Base-by-base conservation (phyloP, 352 stramenopile genomes). In the Pythium apleroticum region DNA sequence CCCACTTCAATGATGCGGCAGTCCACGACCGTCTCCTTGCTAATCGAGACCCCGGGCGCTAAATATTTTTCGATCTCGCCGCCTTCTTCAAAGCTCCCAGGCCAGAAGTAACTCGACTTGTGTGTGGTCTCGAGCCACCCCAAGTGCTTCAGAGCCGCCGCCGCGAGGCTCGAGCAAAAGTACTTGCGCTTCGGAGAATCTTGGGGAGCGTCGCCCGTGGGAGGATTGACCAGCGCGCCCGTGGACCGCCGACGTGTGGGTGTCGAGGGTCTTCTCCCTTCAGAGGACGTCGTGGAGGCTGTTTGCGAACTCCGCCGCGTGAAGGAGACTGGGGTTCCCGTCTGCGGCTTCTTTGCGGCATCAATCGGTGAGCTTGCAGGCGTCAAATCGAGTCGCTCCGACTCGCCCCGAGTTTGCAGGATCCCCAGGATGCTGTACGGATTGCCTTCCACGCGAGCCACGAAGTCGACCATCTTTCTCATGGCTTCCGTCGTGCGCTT, bases 351-450 rank as follows among this genome's bases (percentile, higher is more conserved):
- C 4, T 41, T 64, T 2, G 54, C 25, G 8, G 45, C 50, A 11
- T 48, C 19, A 19, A 14, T 52, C 67, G 65, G 27, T 75, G 58
- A 50, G 4, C n/a, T 17, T 7, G 43, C 57, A 45, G n/a, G 3
- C 22, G 41, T 37, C 22, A 52, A 35, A 25, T 66, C 39, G n/a
- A 49, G 35, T 33, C 75, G 77, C 17, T 82, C 74, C 6, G 83
- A 90, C 57, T 89, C 83, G 3, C 75, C 76, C 48, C 72, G 72
- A 0, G 68, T 85, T 24, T 78, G 74, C 10, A 95, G 52, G 9
- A 95, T 85, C 0, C 86, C 85, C 4, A 93, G 73, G 24, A 95
- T 90, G 64, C 86, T 95, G 69, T 95, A 95, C 17, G 85, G 72
- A 56, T 93, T 95, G 12, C 86, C 86, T 2, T 95, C 76, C 2